phyloP scores from a whole-genome alignment of 2,329 filamentous ascomycete species.

The Ophiostoma ulmi region DNA sequence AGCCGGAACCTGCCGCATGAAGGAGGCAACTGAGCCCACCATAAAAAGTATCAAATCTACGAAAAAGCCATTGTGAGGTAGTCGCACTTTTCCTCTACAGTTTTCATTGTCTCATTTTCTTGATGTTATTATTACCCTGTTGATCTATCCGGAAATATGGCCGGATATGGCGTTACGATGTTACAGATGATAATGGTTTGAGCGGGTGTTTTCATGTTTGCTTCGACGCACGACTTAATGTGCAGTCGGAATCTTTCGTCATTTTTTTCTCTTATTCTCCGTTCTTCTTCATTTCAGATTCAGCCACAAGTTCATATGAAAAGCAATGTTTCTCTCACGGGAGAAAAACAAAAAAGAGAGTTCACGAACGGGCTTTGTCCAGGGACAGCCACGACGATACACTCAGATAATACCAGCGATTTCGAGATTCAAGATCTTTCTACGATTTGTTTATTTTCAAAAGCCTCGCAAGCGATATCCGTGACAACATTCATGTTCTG shows the following conservation, averaged over 20 bases:
- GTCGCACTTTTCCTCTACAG: background rate
- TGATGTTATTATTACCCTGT: background rate
- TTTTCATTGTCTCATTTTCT: background rate
- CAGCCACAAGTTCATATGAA: background rate
- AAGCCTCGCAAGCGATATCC: background rate
- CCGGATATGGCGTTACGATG: slow-evolving; percentile 8
- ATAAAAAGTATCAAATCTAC: background rate
- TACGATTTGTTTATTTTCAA: background rate
- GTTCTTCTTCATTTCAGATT: background rate
- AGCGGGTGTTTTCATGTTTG: background rate
- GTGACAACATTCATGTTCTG: background rate
- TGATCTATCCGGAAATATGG: background rate
- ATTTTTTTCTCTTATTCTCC: background rate
- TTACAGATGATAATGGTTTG: background rate
- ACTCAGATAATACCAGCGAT: slow-evolving; percentile 5
- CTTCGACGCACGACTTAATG: background rate
- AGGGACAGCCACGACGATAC: slow-evolving; percentile 10
- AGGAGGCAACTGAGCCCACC: slow-evolving; percentile 20
- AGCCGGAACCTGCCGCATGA: slow-evolving; percentile 52
- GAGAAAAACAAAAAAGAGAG: background rate
- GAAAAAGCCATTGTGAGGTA: background rate
- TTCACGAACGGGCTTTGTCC: background rate
- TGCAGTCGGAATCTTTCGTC: background rate
- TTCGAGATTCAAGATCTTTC: background rate
- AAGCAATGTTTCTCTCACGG: background rate